Evolutionary conservation across 208 protist species (phyloP).

Genomic region (Blechomonas ayalai): DNA sequence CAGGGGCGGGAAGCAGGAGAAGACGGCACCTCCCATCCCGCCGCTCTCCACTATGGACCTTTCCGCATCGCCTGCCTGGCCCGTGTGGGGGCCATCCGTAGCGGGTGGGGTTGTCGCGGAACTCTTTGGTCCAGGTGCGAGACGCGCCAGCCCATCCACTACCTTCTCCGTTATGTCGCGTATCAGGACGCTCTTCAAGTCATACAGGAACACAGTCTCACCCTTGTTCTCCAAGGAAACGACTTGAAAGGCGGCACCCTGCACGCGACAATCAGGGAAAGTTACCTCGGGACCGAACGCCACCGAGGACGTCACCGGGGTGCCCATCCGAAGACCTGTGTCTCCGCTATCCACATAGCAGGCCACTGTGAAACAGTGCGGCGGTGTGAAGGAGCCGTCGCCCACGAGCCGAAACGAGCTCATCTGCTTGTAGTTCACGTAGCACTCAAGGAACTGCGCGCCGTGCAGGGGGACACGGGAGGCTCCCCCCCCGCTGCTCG

Average conservation of each 20-base stretch:
- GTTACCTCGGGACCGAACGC: neutral
- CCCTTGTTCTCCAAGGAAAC: slow-evolving; percentile 55
- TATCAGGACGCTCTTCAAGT: slow-evolving; percentile 20
- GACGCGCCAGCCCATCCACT: slow-evolving; percentile 11
- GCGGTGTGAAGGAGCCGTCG: slow-evolving; percentile 63
- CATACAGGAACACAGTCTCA: slow-evolving; percentile 40
- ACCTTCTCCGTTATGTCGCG: slow-evolving; percentile 40
- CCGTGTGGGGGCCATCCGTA: slow-evolving; percentile 2
- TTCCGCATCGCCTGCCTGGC: neutral
- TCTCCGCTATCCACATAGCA: slow-evolving; percentile 20
- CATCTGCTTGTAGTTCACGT: slow-evolving; percentile 84
- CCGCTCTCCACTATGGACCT: neutral
- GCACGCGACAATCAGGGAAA: slow-evolving; percentile 48
- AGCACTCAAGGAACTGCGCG: slow-evolving; percentile 82
- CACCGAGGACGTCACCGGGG: neutral
- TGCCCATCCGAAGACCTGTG: neutral
- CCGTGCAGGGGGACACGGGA: slow-evolving; percentile 1
- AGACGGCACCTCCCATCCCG: slow-evolving; percentile 12
- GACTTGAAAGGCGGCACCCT: slow-evolving; percentile 41
- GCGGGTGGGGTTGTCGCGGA: slow-evolving; percentile 5
- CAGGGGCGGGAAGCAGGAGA: slow-evolving; percentile 38
- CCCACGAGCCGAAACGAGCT: slow-evolving; percentile 67
- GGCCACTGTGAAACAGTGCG: slow-evolving; percentile 65
- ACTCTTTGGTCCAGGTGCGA: slow-evolving; percentile 9
- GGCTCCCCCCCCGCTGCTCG: neutral